Percentiles rank a stretch among this genome's conserved stretches.
Conservation (phyloP, 768 basidiomycete species). For the Lepiota subincarnata region DNA sequence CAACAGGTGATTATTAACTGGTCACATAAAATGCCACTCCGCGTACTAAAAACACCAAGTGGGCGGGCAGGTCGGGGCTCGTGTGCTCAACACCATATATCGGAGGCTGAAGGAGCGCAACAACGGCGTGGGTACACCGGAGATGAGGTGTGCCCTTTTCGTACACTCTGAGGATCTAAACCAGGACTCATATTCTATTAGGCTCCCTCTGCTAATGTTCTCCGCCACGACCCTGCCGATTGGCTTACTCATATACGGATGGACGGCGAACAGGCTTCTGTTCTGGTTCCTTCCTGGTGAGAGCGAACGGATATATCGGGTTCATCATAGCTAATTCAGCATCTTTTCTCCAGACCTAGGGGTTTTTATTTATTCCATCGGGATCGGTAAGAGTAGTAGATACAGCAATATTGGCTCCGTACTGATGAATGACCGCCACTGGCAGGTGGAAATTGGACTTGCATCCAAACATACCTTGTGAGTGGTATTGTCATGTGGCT, state of each 20-base stretch:
- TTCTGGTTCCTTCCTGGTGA: slow-evolving; percentile 60
- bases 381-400: slow-evolving; percentile 32
- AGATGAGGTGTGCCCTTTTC: slow-evolving; percentile 35
- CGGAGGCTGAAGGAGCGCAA: slow-evolving; percentile 39
- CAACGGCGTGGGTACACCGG: slow-evolving; percentile 50
- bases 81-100: slow-evolving; percentile 45
- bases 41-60: slow-evolving; percentile 13
- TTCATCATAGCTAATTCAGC: not conserved
- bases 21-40: slow-evolving; percentile 11
- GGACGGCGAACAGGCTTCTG: slow-evolving; percentile 46
- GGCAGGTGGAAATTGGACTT: slow-evolving; percentile 35
- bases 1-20: slow-evolving; percentile 33
- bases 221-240: slow-evolving; percentile 50
- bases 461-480: slow-evolving; percentile 56
- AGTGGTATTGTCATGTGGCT: slow-evolving; percentile 26
- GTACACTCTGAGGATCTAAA: not conserved
- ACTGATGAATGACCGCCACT: not conserved
- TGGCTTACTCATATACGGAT: slow-evolving; percentile 61
- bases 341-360: slow-evolving; percentile 25
- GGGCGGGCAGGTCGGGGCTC: slow-evolving; percentile 39
- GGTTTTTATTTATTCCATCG: slow-evolving; percentile 44
- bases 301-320: slow-evolving; percentile 13
- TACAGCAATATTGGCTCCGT: not conserved
- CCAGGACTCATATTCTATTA: slow-evolving; percentile 8
- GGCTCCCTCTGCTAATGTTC: slow-evolving; percentile 39